Evolutionary conservation across 805 yeast genomes (phyloP).

Genomic region (Candida lessepsii): DNA sequence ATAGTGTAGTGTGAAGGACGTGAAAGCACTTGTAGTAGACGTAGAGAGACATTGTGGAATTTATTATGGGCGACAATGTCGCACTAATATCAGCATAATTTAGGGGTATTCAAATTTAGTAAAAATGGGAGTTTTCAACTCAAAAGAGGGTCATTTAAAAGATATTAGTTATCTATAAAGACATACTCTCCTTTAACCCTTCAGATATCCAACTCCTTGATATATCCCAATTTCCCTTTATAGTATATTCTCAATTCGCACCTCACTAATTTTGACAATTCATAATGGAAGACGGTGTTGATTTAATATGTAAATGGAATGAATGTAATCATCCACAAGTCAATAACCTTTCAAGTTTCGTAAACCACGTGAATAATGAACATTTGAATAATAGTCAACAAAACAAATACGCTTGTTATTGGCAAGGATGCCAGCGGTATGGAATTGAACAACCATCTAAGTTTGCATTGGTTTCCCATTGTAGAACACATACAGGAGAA

Average conservation of each 20-base stretch:
- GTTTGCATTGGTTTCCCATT: conserved; percentile 60
- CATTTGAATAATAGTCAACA: conserved; percentile 21
- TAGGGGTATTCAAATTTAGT: neutral
- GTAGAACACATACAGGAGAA: conserved; percentile 66
- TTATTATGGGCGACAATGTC: neutral
- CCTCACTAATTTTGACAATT: no score
- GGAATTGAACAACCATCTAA: conserved; percentile 54
- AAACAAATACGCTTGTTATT: conserved; percentile 50
- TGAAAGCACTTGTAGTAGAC: no score
- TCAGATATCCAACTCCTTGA: no score
- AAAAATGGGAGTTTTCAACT: no score
- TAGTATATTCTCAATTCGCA: no score
- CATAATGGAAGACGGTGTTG: conserved; percentile 8
- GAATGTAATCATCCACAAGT: conserved; percentile 23
- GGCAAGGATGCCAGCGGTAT: conserved; percentile 57
- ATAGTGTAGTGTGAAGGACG: no score
- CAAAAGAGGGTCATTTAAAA: no score
- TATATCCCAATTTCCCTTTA: no score
- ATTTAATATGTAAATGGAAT: conserved; percentile 31
- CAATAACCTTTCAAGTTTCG: conserved; percentile 25
- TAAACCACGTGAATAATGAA: conserved; percentile 29
- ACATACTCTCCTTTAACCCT: no score
- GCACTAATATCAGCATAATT: neutral
- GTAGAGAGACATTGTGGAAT: no score
- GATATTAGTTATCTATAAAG: no score